Base-by-base conservation (phyloP, 805 yeast genomes). In the Yamadazyma tumulicola region DNA sequence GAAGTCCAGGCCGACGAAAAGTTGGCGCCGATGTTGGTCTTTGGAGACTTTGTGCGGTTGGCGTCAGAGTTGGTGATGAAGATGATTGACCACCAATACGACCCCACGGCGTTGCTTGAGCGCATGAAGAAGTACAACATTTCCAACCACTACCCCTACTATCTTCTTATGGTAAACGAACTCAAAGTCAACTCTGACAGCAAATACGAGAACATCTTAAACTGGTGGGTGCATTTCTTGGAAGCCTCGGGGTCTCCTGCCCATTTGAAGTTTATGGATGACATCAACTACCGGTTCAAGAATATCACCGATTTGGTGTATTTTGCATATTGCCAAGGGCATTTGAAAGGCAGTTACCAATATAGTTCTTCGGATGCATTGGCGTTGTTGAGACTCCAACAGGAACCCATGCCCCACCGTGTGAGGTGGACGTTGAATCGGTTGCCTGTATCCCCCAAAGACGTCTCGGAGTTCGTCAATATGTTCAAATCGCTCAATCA, bases 141-240 rank as follows among this genome's bases (percentile, higher is more conserved):
- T n/a, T 64, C 62, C 19, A 63, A 66, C 43, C 37, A 43, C 23
- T 57, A 48, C 48, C 64, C 63, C 39, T 63, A 57, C 41, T 41
- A 49, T 8, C 37, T 34, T 29, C 37, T 46, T 11, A 58, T 59
- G 29, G 41, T 39, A 22, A 27, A 45, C 13, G 41, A 42, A 23
- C 34, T 60, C 31, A 42, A 45, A 21, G 34, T 39, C 5, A 47
- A 47, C 28, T 29, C 42, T 26, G 33, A 35, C 6, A 32, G 35
- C 6, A 45, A 45, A 4, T 55, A 52, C 45, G 39, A 52, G 9
- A 46, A 43, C 4, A 56, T 57, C 4, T 53, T 67, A 31, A 44
- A 49, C 25, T 31, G 49, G 14, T 65, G 71, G 71, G 57, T 66
- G 37, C 48, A 47, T 34, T 52, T 39, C 40, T 37, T 61, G 33